Evolutionary conservation across 2,329 filamentous ascomycete genomes (phyloP).

Genomic region (Colletotrichum sp.): DNA sequence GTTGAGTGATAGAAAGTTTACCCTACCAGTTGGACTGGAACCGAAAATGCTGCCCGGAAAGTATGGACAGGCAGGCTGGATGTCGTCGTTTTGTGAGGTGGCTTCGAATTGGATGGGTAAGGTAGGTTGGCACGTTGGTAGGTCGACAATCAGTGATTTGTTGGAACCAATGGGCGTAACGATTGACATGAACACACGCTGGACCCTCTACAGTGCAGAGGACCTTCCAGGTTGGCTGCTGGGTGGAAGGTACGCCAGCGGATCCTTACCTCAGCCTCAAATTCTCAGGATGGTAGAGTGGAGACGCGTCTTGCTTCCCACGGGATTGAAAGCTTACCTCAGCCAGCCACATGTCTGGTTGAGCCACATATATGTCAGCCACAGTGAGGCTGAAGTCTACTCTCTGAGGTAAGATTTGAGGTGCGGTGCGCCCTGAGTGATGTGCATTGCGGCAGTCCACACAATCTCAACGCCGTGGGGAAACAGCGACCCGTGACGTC

Average conservation of each 20-base stretch:
- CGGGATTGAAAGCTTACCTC: neutral
- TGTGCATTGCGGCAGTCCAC: neutral
- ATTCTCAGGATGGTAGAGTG: neutral
- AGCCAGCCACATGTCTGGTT: neutral
- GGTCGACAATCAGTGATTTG: neutral
- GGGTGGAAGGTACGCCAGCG: neutral
- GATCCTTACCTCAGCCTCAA: slow-evolving; percentile 10
- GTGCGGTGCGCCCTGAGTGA: neutral
- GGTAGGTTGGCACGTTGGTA: neutral
- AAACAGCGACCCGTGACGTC: slow-evolving; percentile 6
- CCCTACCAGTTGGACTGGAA: neutral
- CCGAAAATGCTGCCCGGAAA: neutral
- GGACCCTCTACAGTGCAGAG: neutral
- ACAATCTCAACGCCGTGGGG: slow-evolving; percentile 2
- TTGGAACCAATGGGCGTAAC: neutral
- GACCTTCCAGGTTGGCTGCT: neutral
- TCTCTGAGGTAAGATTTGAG: neutral
- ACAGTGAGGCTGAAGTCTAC: neutral
- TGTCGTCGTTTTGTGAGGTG: neutral
- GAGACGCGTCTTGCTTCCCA: neutral
- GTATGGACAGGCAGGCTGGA: neutral
- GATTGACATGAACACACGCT: neutral
- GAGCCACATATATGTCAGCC: neutral
- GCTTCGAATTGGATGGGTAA: neutral
- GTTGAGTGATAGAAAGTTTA: neutral